These are phyloP conservation scores for Epicoccum sorghinum DNA, from an alignment of 2,329 filamentous ascomycete genomes.

Conservation along the genomic window DNA sequence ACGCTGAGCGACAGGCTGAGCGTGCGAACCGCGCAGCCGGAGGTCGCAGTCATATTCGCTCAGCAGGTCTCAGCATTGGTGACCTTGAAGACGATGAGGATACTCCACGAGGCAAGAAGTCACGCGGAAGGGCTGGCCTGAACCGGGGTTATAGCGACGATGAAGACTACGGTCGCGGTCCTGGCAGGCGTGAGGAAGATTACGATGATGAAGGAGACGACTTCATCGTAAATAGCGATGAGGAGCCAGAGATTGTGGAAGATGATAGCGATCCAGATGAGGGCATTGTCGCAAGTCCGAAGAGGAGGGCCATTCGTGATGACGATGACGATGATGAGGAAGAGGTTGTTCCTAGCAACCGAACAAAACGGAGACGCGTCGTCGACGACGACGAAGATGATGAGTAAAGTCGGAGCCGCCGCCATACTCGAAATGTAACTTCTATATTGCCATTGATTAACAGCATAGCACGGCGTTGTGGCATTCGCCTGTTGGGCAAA, in stretches of 20 bases:
- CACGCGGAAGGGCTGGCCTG: slow-evolving; percentile 45
- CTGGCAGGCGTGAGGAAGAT: slow-evolving; percentile 69
- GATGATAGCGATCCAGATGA: slow-evolving; percentile 63
- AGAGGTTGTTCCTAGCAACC: slow-evolving; percentile 39
- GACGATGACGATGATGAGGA: slow-evolving; percentile 48
- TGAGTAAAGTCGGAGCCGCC: slow-evolving; percentile 29
- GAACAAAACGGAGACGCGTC: slow-evolving; percentile 51
- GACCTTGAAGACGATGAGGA: slow-evolving; percentile 64
- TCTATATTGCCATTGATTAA: slow-evolving; percentile 14
- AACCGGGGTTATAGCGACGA: slow-evolving; percentile 68
- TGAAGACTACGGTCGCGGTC: slow-evolving; percentile 71
- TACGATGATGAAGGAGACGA: slow-evolving; percentile 83
- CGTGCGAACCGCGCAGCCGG: slow-evolving; percentile 55
- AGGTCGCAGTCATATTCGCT: slow-evolving; percentile 59
- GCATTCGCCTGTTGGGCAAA: not conserved
- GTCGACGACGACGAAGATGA: slow-evolving; percentile 58
- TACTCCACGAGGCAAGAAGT: slow-evolving; percentile 36
- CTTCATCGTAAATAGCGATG: slow-evolving; percentile 77
- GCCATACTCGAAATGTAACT: not conserved
- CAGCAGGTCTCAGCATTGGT: slow-evolving; percentile 63
- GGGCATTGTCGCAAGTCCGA: slow-evolving; percentile 52
- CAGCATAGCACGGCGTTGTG: slow-evolving; percentile 34
- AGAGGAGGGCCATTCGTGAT: slow-evolving; percentile 43
- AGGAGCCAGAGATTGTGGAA: slow-evolving; percentile 68
- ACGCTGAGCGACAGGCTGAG: slow-evolving; percentile 68